Percentiles rank a stretch among this genome's conserved stretches.
Evolutionary conservation across 2,329 filamentous ascomycete genomes (phyloP).

Genomic region (Aspergillus transmontanensis): DNA sequence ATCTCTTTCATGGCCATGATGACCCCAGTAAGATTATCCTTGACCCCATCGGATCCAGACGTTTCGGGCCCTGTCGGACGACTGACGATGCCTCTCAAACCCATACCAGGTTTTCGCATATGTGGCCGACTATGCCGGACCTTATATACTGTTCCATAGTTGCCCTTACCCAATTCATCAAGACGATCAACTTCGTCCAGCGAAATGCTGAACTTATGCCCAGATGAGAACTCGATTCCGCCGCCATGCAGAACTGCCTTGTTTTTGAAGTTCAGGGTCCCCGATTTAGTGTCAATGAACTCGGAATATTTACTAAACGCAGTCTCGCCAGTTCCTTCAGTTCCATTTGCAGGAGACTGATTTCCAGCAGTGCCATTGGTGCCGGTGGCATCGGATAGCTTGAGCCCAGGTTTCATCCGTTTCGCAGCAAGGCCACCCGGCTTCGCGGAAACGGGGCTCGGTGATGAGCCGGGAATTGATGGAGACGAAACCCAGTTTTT

Average conservation of each 20-base stretch:
- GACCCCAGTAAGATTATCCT: conserved; percentile 57
- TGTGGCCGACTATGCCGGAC: conserved; percentile 79
- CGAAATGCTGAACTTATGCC: conserved; percentile 88
- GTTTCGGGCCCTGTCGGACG: conserved; percentile 31
- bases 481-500: conserved; percentile 39
- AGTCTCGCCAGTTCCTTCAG: conserved; percentile 47
- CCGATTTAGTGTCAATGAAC: conserved; percentile 88
- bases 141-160: conserved; percentile 98
- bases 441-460: conserved; percentile 45
- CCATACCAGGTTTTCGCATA: conserved; percentile 62
- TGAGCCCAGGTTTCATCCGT: conserved; percentile 50
- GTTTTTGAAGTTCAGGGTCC: conserved; percentile 88
- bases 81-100: conserved; percentile 61
- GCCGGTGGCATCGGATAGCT: conserved; percentile 52
- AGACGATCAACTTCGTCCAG: conserved; percentile 92
- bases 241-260: conserved; percentile 87
- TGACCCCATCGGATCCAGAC: conserved; percentile 15
- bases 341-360: conserved; percentile 28
- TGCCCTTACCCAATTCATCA: conserved; percentile 93
- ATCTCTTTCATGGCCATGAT: conserved; percentile 99
- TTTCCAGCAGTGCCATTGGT: conserved; percentile 50
- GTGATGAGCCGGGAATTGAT: conserved; percentile 14
- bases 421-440: conserved; percentile 51
- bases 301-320: conserved; percentile 72
- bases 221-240: conserved; percentile 90